phyloP scores from a whole-genome alignment of 2,329 filamentous ascomycete genomes.

The Monosporascus sp. region DNA sequence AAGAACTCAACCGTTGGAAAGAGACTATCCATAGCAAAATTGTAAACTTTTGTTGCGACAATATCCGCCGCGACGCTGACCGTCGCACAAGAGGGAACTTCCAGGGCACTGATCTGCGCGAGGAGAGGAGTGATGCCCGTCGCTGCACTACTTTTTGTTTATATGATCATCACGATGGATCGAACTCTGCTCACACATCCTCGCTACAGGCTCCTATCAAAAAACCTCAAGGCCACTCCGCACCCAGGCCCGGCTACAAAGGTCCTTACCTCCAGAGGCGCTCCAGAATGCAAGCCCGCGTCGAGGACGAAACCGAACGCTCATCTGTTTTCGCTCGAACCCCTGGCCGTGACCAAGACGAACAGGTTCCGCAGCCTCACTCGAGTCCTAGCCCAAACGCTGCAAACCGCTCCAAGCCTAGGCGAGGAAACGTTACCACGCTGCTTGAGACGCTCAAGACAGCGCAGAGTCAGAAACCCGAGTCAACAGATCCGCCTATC shows the following conservation, averaged over 20 bases:
- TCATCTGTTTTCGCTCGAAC: constrained; percentile 20
- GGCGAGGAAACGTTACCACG: constrained; percentile 28
- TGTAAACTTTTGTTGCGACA: too few species aligned
- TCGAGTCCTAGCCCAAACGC: constrained; percentile 9
- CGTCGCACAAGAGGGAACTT: background rate
- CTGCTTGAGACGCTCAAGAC: constrained; percentile 27
- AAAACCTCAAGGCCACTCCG: background rate
- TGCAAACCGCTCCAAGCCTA: constrained; percentile 14
- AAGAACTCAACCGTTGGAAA: too few species aligned
- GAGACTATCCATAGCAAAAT: too few species aligned
- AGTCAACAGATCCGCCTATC: constrained; percentile 10
- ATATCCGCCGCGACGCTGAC: too few species aligned
- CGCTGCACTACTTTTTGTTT: background rate
- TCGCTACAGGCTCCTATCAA: background rate
- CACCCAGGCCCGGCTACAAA: background rate
- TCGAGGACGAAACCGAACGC: constrained; percentile 47
- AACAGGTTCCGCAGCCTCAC: background rate
- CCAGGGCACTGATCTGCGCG: background rate
- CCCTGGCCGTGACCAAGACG: constrained; percentile 31
- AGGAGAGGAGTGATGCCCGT: background rate
- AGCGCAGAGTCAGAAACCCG: constrained; percentile 19
- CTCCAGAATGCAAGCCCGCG: constrained; percentile 47
- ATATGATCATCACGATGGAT: background rate
- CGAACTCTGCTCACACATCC: background rate
- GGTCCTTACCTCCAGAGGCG: constrained; percentile 29